Base-by-base conservation (phyloP, 2,329 filamentous ascomycete genomes). In the Fusarium foetens region DNA sequence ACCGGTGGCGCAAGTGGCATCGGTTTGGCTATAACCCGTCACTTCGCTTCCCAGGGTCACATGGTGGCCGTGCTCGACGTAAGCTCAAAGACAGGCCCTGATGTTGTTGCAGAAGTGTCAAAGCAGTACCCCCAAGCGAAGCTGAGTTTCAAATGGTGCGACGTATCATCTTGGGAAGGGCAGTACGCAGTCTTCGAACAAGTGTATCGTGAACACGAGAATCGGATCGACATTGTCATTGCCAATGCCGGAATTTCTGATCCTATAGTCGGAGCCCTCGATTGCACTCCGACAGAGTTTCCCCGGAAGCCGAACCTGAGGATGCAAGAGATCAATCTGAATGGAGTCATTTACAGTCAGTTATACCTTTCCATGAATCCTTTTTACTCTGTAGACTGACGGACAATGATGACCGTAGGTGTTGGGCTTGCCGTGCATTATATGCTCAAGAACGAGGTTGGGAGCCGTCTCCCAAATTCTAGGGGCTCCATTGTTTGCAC, bases 401-500 rank as follows among this genome's bases (percentile, higher is more conserved):
- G 0, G 6, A 9, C 3, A 7, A 4, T 8, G 0, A 38, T 2
- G 5, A 25, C 12, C 4, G 2, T 11, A 61, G 58, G 52, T 4
- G 59, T 59, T 21, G 33, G 59, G 0, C 59, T 62, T 5, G 53
- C 59, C 0, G 53, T 62, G 4, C 59, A 62, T 9, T 62, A 62
- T 3, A 62, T 62, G 53, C 53, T 62, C 7, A 59, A 46, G 19
- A 62, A 62, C 0, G 53, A 62, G 8, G 19, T 62, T 8, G 59
- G 59, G 0, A 35, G 59, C 0, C 41, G 33, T 2, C 59, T 62
- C 1, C 19, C 33, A 10, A n/a, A 17, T 3, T 62, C 59, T 0
- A 39, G 59, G n/a, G 59, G 59, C 6, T 62, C 59, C 0, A 59
- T 62, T 6, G 41, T 62, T 9, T 62, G 59, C 14, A 62, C 59